Evolutionary conservation across 495 filamentous ascomycete species (phyloP).

Genomic region (Neurospora pannonica): DNA sequence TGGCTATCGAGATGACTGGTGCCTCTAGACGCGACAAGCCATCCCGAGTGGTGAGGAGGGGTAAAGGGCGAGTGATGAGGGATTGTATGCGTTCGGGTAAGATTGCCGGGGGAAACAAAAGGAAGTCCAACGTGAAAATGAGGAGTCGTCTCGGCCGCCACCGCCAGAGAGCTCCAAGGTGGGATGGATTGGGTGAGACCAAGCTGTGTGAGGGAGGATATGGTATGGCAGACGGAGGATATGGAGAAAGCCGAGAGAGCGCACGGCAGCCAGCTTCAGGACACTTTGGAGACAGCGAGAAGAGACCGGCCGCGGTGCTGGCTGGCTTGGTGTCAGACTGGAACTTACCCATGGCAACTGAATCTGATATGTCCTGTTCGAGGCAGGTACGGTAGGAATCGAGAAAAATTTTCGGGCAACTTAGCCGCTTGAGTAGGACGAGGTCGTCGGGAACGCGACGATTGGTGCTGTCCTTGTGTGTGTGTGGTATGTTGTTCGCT

Average conservation of each 20-base stretch:
- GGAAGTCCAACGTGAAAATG: neutral
- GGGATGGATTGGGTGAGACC: neutral
- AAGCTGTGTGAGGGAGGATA: neutral
- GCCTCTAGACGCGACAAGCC: neutral
- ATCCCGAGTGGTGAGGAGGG: neutral
- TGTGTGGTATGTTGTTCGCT: constrained; percentile 17
- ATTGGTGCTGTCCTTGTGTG: constrained; percentile 17
- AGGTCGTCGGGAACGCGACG: constrained; percentile 24
- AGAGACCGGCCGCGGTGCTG: neutral
- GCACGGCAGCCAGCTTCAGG: neutral
- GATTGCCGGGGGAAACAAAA: neutral
- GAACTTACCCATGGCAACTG: constrained; percentile 33
- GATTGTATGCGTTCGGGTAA: neutral
- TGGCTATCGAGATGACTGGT: neutral
- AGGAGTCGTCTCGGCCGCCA: neutral
- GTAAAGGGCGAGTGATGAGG: neutral
- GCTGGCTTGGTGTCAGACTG: neutral
- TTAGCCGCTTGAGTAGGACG: constrained; percentile 33
- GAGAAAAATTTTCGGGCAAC: constrained; percentile 25
- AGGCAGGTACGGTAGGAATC: constrained; percentile 7
- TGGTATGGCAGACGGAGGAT: neutral
- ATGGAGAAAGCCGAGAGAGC: neutral
- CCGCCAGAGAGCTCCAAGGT: neutral
- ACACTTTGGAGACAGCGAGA: neutral
- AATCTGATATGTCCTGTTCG: neutral